Percentiles rank a stretch among this genome's conserved stretches.
phyloP scores from a whole-genome alignment of 1,284 basidiomycete genomes.

The Tilletia walkeri region DNA sequence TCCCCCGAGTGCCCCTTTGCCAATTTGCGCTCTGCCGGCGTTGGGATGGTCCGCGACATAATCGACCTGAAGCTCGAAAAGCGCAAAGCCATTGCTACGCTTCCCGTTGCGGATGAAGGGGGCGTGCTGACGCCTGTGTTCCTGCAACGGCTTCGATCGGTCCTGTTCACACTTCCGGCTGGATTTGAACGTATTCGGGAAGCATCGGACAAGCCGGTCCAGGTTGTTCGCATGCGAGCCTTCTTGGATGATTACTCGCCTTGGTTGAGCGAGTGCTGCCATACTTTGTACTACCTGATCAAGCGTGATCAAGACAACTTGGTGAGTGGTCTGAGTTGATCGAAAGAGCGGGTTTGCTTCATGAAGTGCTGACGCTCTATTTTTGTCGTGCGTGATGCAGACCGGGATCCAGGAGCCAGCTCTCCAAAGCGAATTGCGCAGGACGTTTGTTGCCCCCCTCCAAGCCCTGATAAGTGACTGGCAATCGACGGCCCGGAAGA shows the following conservation, averaged over 20 bases:
- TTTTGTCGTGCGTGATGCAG: neutral
- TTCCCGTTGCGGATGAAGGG: neutral
- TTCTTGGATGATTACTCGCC: neutral
- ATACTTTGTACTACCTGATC: conserved; percentile 12
- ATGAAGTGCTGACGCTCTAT: too few relatives aligned
- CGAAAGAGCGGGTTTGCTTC: neutral
- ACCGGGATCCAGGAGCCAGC: conserved; percentile 13
- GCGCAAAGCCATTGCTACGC: neutral
- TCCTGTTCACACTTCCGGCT: neutral
- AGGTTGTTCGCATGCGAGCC: neutral
- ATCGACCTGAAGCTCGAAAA: conserved; percentile 15
- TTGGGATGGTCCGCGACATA: conserved; percentile 13
- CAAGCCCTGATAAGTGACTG: neutral
- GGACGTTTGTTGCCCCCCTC: neutral
- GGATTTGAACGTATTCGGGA: neutral
- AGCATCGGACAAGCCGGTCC: neutral
- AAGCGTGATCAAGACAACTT: conserved; percentile 9
- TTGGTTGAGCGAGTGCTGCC: conserved; percentile 13
- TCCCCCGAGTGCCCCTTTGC: conserved; percentile 11
- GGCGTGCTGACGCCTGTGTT: conserved; percentile 8
- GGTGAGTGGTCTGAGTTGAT: neutral
- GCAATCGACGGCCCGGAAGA: neutral
- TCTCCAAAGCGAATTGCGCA: neutral
- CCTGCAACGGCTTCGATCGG: neutral
- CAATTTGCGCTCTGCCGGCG: conserved; percentile 4